Percentiles rank a stretch among this genome's conserved stretches.
Conservation (phyloP, 495 filamentous ascomycete genomes). For the Collariella sp. region DNA sequence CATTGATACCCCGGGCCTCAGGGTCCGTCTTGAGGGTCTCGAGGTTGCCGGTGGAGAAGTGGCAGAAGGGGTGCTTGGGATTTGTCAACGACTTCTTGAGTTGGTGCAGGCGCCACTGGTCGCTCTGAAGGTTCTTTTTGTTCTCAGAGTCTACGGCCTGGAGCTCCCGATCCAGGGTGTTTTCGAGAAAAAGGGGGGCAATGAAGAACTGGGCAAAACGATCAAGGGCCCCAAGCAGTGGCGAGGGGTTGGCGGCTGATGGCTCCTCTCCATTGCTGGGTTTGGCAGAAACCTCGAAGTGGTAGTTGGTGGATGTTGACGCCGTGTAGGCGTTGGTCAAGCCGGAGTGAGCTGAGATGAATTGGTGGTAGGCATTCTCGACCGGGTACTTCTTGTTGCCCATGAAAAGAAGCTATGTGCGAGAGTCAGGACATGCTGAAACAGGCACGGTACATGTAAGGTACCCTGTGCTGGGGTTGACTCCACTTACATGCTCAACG, state of each 20-base stretch:
- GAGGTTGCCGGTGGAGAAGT: conserved; percentile 92
- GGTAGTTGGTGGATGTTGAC: conserved; percentile 92
- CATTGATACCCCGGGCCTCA: conserved; percentile 71
- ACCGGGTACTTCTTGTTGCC: conserved; percentile 95
- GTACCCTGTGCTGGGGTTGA: neutral
- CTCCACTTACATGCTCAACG: conserved; percentile 54
- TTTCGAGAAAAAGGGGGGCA: conserved; percentile 78
- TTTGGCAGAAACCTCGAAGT: conserved; percentile 86
- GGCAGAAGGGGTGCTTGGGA: conserved; percentile 82
- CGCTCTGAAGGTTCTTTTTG: conserved; percentile 98
- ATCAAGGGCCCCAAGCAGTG: conserved; percentile 83
- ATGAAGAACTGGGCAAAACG: conserved; percentile 98
- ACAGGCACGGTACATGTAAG: conserved; percentile 10
- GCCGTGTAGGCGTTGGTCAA: conserved; percentile 93
- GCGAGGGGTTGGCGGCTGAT: conserved; percentile 51
- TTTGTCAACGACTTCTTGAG: conserved; percentile 87
- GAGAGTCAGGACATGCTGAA: conserved; percentile 1
- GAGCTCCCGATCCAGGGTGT: conserved; percentile 85
- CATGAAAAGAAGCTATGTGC: conserved; percentile 83
- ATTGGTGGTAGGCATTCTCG: conserved; percentile 95
- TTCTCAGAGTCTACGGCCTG: conserved; percentile 95
- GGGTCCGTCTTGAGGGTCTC: conserved; percentile 82
- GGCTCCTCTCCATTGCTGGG: conserved; percentile 46
- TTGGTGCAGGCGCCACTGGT: conserved; percentile 87
- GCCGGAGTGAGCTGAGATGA: conserved; percentile 79